Evolutionary conservation across 108 stramenopile species (phyloP).

Genomic region (Aurantiochytrium sp.): DNA sequence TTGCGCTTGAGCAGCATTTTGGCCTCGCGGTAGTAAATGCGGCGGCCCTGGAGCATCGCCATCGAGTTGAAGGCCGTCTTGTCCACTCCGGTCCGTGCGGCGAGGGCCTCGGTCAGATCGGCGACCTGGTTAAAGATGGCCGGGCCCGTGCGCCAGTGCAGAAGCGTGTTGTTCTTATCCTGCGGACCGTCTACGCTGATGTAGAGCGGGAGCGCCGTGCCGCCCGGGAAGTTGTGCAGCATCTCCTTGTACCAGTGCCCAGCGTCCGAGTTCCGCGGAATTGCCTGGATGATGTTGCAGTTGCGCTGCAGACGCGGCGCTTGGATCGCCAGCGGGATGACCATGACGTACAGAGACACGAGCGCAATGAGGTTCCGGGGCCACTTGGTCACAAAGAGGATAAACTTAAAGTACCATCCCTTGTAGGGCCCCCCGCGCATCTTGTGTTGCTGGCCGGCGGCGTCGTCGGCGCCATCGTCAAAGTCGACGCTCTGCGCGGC

Average conservation of each 20-base stretch:
- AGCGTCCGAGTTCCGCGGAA: background rate
- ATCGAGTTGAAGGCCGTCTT: background rate
- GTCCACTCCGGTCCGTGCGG: background rate
- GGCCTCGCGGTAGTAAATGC: background rate
- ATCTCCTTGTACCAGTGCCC: background rate
- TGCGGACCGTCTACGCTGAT: background rate
- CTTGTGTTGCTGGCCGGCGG: background rate
- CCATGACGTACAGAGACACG: background rate
- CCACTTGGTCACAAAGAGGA: background rate
- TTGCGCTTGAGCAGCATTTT: background rate
- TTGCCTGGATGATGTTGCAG: background rate
- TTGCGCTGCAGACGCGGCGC: constrained; percentile 5
- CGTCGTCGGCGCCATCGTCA: background rate
- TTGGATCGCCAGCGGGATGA: constrained; percentile 12
- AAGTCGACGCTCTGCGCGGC: too few species aligned
- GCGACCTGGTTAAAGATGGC: background rate
- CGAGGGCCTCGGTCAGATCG: background rate
- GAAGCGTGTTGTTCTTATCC: background rate
- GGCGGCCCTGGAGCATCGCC: background rate
- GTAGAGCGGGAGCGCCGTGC: background rate
- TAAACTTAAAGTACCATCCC: background rate
- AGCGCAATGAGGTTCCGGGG: background rate
- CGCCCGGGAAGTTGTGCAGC: background rate
- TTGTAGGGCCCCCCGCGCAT: constrained; percentile 10
- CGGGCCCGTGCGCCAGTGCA: background rate